Evolutionary conservation across 2,329 filamentous ascomycete species (phyloP), one percentile per base, ranked within the genome.

Genomic region (Pezicula carpinea): DNA sequence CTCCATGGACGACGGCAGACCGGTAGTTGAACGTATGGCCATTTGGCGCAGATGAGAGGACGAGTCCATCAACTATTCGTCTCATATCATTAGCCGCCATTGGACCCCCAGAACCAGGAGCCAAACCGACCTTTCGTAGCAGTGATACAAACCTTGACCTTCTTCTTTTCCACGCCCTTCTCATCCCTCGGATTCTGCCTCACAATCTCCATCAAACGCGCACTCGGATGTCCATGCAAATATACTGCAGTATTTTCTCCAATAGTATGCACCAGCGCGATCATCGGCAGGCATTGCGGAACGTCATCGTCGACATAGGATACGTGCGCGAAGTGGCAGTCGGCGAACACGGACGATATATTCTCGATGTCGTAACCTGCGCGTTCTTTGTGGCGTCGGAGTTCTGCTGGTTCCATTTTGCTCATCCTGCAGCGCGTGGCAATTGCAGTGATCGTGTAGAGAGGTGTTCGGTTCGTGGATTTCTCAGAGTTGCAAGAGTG

Each of bases 11-110:
- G 15, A 51, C 36, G 6, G 22, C 32, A 29, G 34, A 45, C 6
- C 49, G 47, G 32, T 51, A 51, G 23, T 51, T 49, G 8, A 49
- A 50, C 6, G 47, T 50, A 39, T 51, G 49, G 11, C 47, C 49
- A 31, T 49, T 49, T 6, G 49, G 49, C 15, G 40, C 42, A 5
- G 42, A 50, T 13, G 47, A 46, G 21, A 49, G 41, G n/a, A 51
- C 39, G 0, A 50, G 39, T 15, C 48, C 48, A 46, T 50, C 48
- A 15, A 50, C 48, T 48, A n/a, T n/a, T n/a, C n/a, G n/a, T n/a
- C n/a, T 31, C 14, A n/a, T 21, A 21, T 6, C 32, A 43, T 38
- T 17, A 38, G 34, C 6, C 3, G 34, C 17, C 18, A 13, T 6
- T 15, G 4, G 5, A 3, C 10, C 11, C 13, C 17, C 6, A 18